Evolutionary conservation across 1,139 yeast genomes (phyloP), one percentile per base, ranked within the genome.

Genomic region (Blastobotrys arbuscula): DNA sequence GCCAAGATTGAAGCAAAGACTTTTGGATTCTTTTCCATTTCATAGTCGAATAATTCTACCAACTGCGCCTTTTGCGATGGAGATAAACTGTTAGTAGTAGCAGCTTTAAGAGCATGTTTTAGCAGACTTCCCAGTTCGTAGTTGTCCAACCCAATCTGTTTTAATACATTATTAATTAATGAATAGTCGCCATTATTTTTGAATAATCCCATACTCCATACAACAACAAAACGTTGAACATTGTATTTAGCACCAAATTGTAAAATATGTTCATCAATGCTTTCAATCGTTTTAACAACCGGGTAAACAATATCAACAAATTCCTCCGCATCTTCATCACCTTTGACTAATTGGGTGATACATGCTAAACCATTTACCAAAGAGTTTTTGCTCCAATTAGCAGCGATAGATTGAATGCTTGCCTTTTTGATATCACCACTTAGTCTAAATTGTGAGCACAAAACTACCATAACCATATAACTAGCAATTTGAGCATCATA

Each of bases 401-500:
- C 60, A 39, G 81, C 69, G 23, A 92, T 78, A 1, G 94, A 79
- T 51, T 78, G 81, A 21, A 87, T 78, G 8, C 94, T 79, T 2
- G 95, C 88, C 39, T 75, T 68, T 24, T 83, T 72, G 26, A 90
- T 77, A 8, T 78, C 81, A 46, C 73, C 69, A 8, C 83, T 75
- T 49, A 92, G 73, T 8, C 88, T 84, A 41, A 82, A 75, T 45
- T 92, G 81, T 1, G 94, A 76, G 2, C 84, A 77, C 47, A 90
- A 71, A 2, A 92, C 96, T 0, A 94, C 78, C 33, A 90, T 64
- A 13, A 89, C 72, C 48, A 95, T 85, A 63, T 85, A 92, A 2
- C 92, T 88, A 28, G 96, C 83, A 55, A 87, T 76, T 63, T 84
- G 94, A 45, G 84, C 76, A 60, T 88, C 95, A 35, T 77, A 71